Base-by-base conservation (phyloP, 371 early-diverging fungal genomes). In the Zancudomyces culisetae region DNA sequence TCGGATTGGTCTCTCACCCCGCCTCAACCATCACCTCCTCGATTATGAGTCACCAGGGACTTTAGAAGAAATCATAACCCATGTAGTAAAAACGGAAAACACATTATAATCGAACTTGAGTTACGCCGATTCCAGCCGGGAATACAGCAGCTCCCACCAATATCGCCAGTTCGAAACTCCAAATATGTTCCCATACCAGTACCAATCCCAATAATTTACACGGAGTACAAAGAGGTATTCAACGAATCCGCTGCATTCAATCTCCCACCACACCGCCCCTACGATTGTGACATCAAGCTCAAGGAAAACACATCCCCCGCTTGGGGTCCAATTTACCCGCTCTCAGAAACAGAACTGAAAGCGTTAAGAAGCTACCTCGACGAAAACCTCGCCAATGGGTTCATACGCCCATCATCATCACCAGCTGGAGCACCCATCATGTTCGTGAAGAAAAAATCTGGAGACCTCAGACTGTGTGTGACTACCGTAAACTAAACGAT, bases 371-470 rank as follows among this genome's bases (percentile, higher is more conserved):
- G 15, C 0, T 52, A 59, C 23, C 22, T 60, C 0, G 20, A 27
- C 1, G 46, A 43, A 40, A 43, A 43, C 45, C 45, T 47, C 19
- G 51, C 46, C 8, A 23, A 29, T 0, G 60, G 59, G 19, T 57
- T 35, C 43, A 54, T 53, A 2, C n/a, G 30, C 21, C 30, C 21
- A 21, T 52, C 53, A 13, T 22, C 53, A 0, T 72, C 73, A 0
- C 73, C 75, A 0, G 62, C 56, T 49, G 78, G 73, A 1, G 64
- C 76, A 8, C 78, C 78, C 13, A 61, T 75, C 2, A 45, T 77
- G 2, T 78, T 78, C 59, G 77, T 74, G 0, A 54, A 60, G 6
- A 74, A 79, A 58, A 75, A 76, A 35, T 68, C 71, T 29, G 75
- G 78, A 3, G n/a, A 52, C 1, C 13, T 75, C 26, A 62, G 70